These are phyloP conservation scores for Amorphotheca resinae DNA, from an alignment of 495 filamentous ascomycete species.

Conservation along the genomic window DNA sequence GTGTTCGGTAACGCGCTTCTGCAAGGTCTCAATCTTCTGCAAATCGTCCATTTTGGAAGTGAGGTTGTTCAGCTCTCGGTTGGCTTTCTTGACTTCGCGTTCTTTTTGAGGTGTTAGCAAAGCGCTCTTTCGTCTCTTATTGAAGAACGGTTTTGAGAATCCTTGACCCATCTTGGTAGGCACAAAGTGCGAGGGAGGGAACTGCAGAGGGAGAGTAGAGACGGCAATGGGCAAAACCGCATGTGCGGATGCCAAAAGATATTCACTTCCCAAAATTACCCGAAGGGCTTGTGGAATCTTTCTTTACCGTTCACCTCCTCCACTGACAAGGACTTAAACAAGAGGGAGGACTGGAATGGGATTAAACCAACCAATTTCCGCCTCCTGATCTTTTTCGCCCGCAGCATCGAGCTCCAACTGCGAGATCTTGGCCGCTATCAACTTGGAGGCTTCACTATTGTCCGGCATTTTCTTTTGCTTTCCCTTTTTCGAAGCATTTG, in stretches of 20 bases:
- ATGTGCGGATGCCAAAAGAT: background rate
- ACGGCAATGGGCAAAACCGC: background rate
- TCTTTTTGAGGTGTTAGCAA: slow-evolving; percentile 26
- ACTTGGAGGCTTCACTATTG: slow-evolving; percentile 74
- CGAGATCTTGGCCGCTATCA: slow-evolving; percentile 84
- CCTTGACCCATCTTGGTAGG: background rate
- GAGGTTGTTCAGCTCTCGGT: slow-evolving; percentile 71
- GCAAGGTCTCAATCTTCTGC: slow-evolving; percentile 70
- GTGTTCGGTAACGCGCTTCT: slow-evolving; percentile 83
- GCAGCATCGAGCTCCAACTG: slow-evolving; percentile 88
- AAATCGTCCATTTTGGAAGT: slow-evolving; percentile 65
- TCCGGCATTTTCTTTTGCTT: slow-evolving; percentile 60
- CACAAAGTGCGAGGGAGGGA: no score
- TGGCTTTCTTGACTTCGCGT: slow-evolving; percentile 77
- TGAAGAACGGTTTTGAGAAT: background rate
- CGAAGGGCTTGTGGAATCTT: background rate
- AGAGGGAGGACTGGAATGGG: slow-evolving; percentile 2
- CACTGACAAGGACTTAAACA: background rate
- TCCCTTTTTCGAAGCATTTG: slow-evolving; percentile 44
- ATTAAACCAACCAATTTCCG: slow-evolving; percentile 77
- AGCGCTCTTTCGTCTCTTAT: background rate
- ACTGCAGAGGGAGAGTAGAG: no score
- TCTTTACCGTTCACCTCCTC: background rate
- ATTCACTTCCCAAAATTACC: background rate
- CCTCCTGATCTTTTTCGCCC: slow-evolving; percentile 88